phyloP scores from a whole-genome alignment of 2,329 filamentous ascomycete genomes.

The Aureobasidium lini region DNA sequence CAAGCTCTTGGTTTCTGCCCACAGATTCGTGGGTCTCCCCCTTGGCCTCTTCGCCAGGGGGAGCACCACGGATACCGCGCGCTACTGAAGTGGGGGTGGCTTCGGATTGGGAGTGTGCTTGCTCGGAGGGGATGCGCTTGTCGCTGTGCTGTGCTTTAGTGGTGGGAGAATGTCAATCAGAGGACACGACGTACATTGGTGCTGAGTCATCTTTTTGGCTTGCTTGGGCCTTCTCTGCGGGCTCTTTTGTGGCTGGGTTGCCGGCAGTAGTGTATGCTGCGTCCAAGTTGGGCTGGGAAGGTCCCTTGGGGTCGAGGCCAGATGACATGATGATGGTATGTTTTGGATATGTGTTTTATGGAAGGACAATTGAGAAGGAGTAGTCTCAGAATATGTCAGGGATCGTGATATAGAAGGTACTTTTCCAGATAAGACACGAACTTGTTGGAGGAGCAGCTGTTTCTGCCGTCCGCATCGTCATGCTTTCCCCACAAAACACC shows the following conservation, averaged over 20 bases:
- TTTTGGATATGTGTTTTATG: neutral
- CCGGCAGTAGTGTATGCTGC: constrained; percentile 40
- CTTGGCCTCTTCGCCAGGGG: constrained; percentile 36
- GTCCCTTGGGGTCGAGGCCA: constrained; percentile 32
- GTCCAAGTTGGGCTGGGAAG: constrained; percentile 37
- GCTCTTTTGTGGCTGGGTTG: constrained; percentile 38
- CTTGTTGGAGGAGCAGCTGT: neutral
- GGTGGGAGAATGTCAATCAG: neutral
- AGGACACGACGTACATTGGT: constrained; percentile 12
- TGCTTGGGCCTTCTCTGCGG: constrained; percentile 30
- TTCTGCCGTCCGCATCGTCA: constrained; percentile 3
- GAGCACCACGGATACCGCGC: constrained; percentile 37
- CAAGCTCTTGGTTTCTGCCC: constrained; percentile 39
- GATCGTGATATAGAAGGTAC: neutral
- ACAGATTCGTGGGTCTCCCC: constrained; percentile 34
- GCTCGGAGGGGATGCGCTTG: constrained; percentile 32
- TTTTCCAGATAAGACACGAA: neutral
- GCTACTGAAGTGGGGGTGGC: constrained; percentile 32
- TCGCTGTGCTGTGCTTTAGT: constrained; percentile 18
- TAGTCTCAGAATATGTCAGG: neutral
- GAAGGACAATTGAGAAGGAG: neutral
- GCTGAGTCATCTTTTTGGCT: constrained; percentile 26
- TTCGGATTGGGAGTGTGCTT: constrained; percentile 28
- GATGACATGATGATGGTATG: constrained; percentile 26
- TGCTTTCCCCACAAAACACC: constrained; percentile 5